These are phyloP conservation scores for Aureobasidium leucospermi DNA, from an alignment of 2,329 filamentous ascomycete genomes.

Conservation along the genomic window DNA sequence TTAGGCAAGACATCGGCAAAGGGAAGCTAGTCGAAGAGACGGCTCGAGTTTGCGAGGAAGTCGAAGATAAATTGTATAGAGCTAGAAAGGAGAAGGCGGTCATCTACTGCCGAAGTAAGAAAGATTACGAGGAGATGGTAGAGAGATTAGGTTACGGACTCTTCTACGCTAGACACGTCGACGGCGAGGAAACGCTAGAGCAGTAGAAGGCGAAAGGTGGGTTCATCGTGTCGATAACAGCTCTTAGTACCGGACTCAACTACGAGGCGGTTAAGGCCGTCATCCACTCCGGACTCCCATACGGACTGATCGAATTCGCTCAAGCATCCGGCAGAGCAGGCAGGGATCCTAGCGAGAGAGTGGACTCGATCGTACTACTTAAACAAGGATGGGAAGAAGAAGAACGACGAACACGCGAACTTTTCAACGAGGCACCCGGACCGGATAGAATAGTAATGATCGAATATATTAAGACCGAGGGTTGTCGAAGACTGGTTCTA, in stretches of 20 bases:
- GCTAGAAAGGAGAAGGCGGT: constrained; percentile 5
- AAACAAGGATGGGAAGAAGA: neutral
- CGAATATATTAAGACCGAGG: neutral
- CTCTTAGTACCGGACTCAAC: constrained; percentile 15
- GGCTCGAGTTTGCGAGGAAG: neutral
- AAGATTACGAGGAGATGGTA: constrained; percentile 15
- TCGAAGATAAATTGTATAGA: neutral
- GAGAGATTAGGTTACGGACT: constrained; percentile 9
- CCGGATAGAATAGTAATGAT: neutral
- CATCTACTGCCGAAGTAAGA: constrained; percentile 18
- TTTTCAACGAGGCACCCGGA: neutral
- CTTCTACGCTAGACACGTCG: constrained; percentile 15
- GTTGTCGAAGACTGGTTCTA: constrained; percentile 3
- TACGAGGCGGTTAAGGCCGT: constrained; percentile 11
- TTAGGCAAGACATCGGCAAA: neutral
- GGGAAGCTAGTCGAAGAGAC: constrained; percentile 11
- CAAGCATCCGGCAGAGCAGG: constrained; percentile 16
- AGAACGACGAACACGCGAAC: neutral
- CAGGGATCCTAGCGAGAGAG: constrained; percentile 8
- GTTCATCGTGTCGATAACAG: constrained; percentile 13
- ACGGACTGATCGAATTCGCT: constrained; percentile 16
- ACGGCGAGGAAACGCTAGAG: constrained; percentile 15
- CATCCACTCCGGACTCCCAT: constrained; percentile 8
- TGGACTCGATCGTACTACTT: constrained; percentile 5
- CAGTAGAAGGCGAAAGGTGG: neutral